phyloP scores from a whole-genome alignment of 768 basidiomycete species.

The Tulasnella sp. region DNA sequence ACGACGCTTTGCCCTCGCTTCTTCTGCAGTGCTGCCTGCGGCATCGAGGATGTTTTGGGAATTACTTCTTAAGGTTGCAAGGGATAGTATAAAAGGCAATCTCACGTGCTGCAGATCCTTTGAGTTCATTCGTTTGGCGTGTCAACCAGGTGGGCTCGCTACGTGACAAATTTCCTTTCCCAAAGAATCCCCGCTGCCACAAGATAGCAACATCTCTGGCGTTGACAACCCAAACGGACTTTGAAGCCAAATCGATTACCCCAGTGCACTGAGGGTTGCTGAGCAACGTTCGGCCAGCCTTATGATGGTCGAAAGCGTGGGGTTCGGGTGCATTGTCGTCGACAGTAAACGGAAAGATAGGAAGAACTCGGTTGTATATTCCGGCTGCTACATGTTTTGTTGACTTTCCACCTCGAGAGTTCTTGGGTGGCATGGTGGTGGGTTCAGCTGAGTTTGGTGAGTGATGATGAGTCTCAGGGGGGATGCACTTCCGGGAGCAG shows the following conservation, averaged over 20 bases:
- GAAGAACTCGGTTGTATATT: constrained; percentile 7
- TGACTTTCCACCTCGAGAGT: constrained; percentile 16
- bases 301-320: constrained; percentile 20
- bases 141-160: constrained; percentile 95
- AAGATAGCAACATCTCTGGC: constrained; percentile 65
- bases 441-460: constrained; percentile 14
- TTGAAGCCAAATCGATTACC: constrained; percentile 72
- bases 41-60: not conserved
- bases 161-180: constrained; percentile 91
- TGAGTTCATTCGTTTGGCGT: constrained; percentile 69
- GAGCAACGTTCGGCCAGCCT: constrained; percentile 15
- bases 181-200: constrained; percentile 94
- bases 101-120: constrained; percentile 61
- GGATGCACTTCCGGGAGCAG: not conserved
- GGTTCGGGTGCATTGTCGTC: not conserved
- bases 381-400: constrained; percentile 10
- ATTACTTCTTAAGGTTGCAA: constrained; percentile 36
- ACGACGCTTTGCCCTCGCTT: constrained; percentile 84
- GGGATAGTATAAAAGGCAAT: constrained; percentile 11
- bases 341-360: constrained; percentile 8
- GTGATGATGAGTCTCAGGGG: constrained; percentile 16
- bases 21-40: constrained; percentile 78
- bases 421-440: constrained; percentile 22
- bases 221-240: constrained; percentile 85
- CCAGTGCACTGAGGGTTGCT: constrained; percentile 74